phyloP scores from a whole-genome alignment of 225 moss, liverwort and hornwort species.

The Marchantia polymorpha region DNA sequence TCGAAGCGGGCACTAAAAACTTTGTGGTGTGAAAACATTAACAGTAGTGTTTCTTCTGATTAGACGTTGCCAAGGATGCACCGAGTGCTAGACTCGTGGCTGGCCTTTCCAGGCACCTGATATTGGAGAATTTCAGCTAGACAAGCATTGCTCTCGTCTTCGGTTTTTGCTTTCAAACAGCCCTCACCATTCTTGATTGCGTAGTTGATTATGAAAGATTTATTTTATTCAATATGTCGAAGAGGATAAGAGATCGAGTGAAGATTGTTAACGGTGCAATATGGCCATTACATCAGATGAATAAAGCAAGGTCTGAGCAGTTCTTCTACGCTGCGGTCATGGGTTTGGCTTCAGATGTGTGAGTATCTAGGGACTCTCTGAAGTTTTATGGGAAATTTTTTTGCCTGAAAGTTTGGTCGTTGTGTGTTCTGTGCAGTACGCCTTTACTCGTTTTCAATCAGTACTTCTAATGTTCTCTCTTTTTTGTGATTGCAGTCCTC shows the following conservation, averaged over 20 bases:
- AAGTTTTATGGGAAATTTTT: not conserved
- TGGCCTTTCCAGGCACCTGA: not conserved
- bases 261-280: not conserved
- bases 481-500: constrained; percentile 52
- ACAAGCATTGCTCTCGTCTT: too few species aligned
- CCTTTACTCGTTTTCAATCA: not conserved
- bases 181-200: too few species aligned
- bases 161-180: too few species aligned
- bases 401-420: not conserved
- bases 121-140: not conserved
- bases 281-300: constrained; percentile 49
- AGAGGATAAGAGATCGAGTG: not conserved
- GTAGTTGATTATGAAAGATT: not conserved
- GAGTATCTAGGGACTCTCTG: constrained; percentile 27
- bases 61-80: not conserved
- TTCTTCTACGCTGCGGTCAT: constrained; percentile 77
- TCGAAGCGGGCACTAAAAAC: too few species aligned
- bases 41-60: not conserved
- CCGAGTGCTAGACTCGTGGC: not conserved
- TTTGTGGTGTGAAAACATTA: not conserved
- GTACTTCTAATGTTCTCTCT: not conserved
- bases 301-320: constrained; percentile 65
- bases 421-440: not conserved
- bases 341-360: constrained; percentile 72
- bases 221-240: not conserved